phyloP scores from a whole-genome alignment of 2,329 filamentous ascomycete species.

The Hymenoscyphus linearis region DNA sequence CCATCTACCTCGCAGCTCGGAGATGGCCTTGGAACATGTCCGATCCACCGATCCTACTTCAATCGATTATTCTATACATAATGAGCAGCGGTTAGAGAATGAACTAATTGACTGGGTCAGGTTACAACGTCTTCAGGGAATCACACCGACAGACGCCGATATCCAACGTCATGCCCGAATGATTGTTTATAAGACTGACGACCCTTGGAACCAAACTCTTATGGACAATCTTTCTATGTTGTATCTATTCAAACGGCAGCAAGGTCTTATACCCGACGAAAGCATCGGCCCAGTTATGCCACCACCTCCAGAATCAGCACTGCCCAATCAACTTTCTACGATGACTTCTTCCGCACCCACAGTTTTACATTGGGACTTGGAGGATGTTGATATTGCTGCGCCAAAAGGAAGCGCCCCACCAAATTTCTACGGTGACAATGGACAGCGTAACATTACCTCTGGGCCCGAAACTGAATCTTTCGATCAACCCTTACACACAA shows the following conservation, averaged over 20 bases:
- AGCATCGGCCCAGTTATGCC: slow-evolving; percentile 16
- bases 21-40: slow-evolving; percentile 43
- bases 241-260: slow-evolving; percentile 41
- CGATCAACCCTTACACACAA: slow-evolving; percentile 16
- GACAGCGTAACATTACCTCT: background rate
- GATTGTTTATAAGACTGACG: slow-evolving; percentile 57
- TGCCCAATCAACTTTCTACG: background rate
- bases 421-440: background rate
- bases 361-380: slow-evolving; percentile 27
- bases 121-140: slow-evolving; percentile 39
- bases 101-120: slow-evolving; percentile 51
- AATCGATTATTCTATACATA: slow-evolving; percentile 57
- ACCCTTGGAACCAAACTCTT: slow-evolving; percentile 59
- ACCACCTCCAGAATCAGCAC: slow-evolving; percentile 16
- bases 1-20: slow-evolving; percentile 51
- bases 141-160: slow-evolving; percentile 47
- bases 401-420: background rate
- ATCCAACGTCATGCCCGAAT: slow-evolving; percentile 53
- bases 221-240: slow-evolving; percentile 53
- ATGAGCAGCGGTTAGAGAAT: slow-evolving; percentile 46
- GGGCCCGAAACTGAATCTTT: background rate
- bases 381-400: slow-evolving; percentile 13
- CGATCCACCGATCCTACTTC: slow-evolving; percentile 48
- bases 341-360: slow-evolving; percentile 13
- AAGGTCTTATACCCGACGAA: slow-evolving; percentile 21